Evolutionary conservation across 306 rosid species (phyloP).

Genomic region (Datisca glomerata): DNA sequence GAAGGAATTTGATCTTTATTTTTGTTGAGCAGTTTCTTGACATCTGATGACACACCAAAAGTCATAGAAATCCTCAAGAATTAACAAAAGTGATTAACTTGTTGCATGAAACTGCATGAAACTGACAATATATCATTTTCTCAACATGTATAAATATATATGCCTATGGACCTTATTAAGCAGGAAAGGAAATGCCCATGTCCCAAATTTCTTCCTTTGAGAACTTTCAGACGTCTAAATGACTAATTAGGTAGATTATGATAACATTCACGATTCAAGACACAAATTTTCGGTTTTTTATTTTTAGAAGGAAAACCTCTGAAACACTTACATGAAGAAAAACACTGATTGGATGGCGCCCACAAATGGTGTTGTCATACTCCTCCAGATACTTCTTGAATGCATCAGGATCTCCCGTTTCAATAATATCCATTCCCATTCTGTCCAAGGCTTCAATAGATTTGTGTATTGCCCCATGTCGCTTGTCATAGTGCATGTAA

Average conservation of each 20-base stretch:
- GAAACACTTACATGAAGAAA: constrained; percentile 82
- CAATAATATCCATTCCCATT: constrained; percentile 97
- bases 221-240: no score
- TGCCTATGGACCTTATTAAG: no score
- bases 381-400: constrained; percentile 66
- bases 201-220: no score
- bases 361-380: constrained; percentile 90
- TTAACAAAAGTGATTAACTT: neutral
- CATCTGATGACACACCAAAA: constrained; percentile 52
- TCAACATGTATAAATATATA: no score
- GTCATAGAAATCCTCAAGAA: neutral
- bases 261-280: neutral
- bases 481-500: constrained; percentile 67
- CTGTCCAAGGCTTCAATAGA: constrained; percentile 88
- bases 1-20: constrained; percentile 68
- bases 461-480: constrained; percentile 79
- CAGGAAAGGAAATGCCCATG: no score
- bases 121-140: no score
- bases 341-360: constrained; percentile 93
- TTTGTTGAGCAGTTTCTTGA: constrained; percentile 48
- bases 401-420: constrained; percentile 84
- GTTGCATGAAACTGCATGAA: neutral
- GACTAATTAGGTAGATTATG: no score
- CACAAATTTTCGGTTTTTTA: no score
- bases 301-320: neutral